Conservation (phyloP, 176 grass and related monocot species). For the Paspalum notatum region DNA sequence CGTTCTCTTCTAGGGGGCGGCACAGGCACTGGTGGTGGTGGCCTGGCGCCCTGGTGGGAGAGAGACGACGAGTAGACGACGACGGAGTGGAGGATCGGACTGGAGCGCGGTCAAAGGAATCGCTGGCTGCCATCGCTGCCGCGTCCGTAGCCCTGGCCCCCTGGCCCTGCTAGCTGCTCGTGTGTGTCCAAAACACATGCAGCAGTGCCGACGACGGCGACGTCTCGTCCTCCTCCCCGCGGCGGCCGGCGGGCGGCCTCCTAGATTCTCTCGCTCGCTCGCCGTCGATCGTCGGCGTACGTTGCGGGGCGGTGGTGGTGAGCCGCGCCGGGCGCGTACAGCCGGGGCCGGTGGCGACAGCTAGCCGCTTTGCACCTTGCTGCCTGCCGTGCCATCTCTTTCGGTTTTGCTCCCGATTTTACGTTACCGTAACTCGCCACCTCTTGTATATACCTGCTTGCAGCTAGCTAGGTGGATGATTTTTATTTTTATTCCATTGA, state of each 20-base stretch:
- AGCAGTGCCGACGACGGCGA: background rate
- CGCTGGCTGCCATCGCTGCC: slow-evolving; percentile 2
- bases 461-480: too few relatives aligned
- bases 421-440: too few relatives aligned
- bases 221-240: background rate
- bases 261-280: background rate
- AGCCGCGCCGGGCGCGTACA: slow-evolving; percentile 16
- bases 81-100: background rate
- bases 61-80: background rate
- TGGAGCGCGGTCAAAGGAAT: slow-evolving; percentile 30
- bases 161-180: background rate
- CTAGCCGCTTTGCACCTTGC: too few relatives aligned
- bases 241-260: too few relatives aligned
- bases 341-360: too few relatives aligned
- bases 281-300: background rate
- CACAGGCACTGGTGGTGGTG: too few relatives aligned
- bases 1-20: background rate
- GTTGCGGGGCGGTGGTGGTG: background rate
- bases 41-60: background rate
- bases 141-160: background rate
- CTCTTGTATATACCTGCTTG: too few relatives aligned
- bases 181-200: slow-evolving; percentile 20
- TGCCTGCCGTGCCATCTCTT: too few relatives aligned
- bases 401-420: too few relatives aligned
- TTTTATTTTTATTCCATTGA: too few relatives aligned